Evolutionary conservation across 78 protist genomes (phyloP), one percentile per base, ranked within the genome.

Genomic region (Capsaspora owczarzaki): DNA sequence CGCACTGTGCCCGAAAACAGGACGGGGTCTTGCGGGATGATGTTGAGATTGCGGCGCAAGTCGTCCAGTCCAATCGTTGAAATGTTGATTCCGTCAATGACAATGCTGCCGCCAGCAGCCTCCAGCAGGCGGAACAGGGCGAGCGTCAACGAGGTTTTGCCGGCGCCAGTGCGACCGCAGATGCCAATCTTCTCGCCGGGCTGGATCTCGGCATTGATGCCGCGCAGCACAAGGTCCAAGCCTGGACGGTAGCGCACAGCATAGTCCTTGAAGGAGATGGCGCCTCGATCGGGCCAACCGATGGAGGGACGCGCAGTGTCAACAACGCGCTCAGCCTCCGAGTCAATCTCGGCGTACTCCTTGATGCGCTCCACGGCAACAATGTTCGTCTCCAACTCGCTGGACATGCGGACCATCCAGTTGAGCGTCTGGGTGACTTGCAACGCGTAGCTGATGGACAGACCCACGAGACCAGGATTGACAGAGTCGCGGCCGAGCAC

Each of bases 101-200:
- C 4, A 31, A 70, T 80, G 77, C 29, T 37, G 29, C 77, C 77
- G 35, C 2, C 25, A 2, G 29, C 63, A 5, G 82, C 38, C 44
- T 93, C 95, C 40, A 60, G 51, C 38, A 97, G 16, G 38, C 98
- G 88, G 83, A 94, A 87, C 60, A 95, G 85, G 14, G 91, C 93
- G 0, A 85, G 72, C 10, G 89, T 63, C 40, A 94, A 60, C 31
- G 89, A 74, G n/a, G 74, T 27, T 63, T 90, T 86, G 72, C 92
- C 92, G 37, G 89, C 84, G 42, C 98, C 98, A 60, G 82, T 96
- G 43, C 98, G 87, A 22, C 99, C 99, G 12, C 92, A 93, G 72
- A 95, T 76, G 53, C 98, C 99, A 53, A 93, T 2, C 8, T 85
- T 91, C 86, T 89, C 91, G 16, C 92, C 86, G 27, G 82, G 69